These are phyloP conservation scores for Inonotus obliquus DNA, from an alignment of 1,284 basidiomycete species.

Conservation along the genomic window DNA sequence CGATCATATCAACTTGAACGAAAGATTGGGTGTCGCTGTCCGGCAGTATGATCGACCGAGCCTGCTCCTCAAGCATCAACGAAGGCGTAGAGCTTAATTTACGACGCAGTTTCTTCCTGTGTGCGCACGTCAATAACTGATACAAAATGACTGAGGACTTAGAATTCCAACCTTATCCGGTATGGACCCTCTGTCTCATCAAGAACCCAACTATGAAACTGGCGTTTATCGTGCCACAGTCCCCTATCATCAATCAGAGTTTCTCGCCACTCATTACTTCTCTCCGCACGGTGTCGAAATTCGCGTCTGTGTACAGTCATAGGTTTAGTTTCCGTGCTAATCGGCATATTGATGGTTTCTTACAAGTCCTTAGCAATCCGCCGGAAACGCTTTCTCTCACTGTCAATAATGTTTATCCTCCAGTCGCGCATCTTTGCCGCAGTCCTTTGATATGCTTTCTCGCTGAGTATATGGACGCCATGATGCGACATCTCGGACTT, in stretches of 20 bases:
- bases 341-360: constrained; percentile 24
- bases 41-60: constrained; percentile 54
- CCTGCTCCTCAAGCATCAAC: constrained; percentile 42
- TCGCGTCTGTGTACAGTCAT: constrained; percentile 50
- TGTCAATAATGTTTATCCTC: constrained; percentile 58
- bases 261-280: constrained; percentile 54
- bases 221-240: constrained; percentile 63
- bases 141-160: not conserved
- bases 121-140: not conserved
- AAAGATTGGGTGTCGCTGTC: constrained; percentile 57
- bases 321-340: not conserved
- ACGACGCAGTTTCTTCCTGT: constrained; percentile 71
- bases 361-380: constrained; percentile 70
- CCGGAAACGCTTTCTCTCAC: constrained; percentile 65
- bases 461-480: constrained; percentile 16
- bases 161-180: constrained; percentile 58
- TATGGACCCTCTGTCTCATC: constrained; percentile 89
- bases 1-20: constrained; percentile 47
- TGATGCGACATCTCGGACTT: constrained; percentile 1
- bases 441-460: constrained; percentile 36
- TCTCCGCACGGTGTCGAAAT: constrained; percentile 59
- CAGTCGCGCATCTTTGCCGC: constrained; percentile 57
- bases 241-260: constrained; percentile 68
- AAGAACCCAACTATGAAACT: constrained; percentile 59
- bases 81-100: constrained; percentile 45